These are phyloP conservation scores for Scleroderma bovista DNA, from an alignment of 768 basidiomycete genomes.

Conservation along the genomic window DNA sequence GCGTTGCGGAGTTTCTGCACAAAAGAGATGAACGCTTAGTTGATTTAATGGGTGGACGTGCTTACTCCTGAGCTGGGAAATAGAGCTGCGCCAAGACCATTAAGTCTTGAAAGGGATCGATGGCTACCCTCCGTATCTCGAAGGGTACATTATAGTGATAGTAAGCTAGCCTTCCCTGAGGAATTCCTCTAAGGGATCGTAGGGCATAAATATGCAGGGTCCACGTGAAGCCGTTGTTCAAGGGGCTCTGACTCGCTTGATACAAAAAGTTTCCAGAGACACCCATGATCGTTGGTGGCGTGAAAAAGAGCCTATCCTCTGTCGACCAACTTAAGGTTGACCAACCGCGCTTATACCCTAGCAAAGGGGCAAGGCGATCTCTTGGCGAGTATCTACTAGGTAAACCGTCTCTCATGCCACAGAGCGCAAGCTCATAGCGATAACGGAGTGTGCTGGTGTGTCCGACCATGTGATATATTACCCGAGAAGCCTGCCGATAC, in stretches of 20 bases:
- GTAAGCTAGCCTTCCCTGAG: slow-evolving; percentile 21
- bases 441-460: slow-evolving; percentile 27
- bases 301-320: slow-evolving; percentile 27
- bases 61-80: slow-evolving; percentile 24
- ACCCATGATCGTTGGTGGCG: slow-evolving; percentile 29
- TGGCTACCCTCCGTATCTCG: slow-evolving; percentile 29
- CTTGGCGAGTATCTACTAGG: slow-evolving; percentile 13
- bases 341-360: slow-evolving; percentile 29
- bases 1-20: slow-evolving; percentile 22
- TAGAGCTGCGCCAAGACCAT: slow-evolving; percentile 27
- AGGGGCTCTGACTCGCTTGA: slow-evolving; percentile 29
- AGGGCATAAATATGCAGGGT: slow-evolving; percentile 29
- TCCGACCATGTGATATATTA: slow-evolving; percentile 16
- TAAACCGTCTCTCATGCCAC: slow-evolving; percentile 26
- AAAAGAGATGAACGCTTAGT: neutral
- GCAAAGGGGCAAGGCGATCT: slow-evolving; percentile 24
- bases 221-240: slow-evolving; percentile 29
- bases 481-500: slow-evolving; percentile 19
- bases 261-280: slow-evolving; percentile 28
- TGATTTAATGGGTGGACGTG: neutral
- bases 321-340: slow-evolving; percentile 25
- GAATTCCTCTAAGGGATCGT: slow-evolving; percentile 26
- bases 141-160: slow-evolving; percentile 29
- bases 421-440: slow-evolving; percentile 26
- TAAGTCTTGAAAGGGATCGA: slow-evolving; percentile 25